Evolutionary conservation across 202 grass and related monocot species (phyloP).

Genomic region (Carex sylvatica): DNA sequence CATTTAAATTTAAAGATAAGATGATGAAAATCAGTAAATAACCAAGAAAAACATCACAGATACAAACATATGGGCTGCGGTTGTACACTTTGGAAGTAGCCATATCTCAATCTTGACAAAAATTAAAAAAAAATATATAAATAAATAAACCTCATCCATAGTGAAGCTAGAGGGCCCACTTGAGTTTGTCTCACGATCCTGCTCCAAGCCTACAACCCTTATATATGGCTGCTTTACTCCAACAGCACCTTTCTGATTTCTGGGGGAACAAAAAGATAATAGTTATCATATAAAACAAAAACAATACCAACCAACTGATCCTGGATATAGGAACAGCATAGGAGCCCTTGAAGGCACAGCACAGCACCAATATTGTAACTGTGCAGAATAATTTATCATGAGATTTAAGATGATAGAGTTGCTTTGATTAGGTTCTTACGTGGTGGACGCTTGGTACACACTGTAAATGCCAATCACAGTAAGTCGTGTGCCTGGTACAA

Average conservation of each 20-base stretch:
- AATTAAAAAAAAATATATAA: not conserved
- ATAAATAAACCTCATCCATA: constrained; percentile 63
- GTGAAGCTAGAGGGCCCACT: constrained; percentile 73
- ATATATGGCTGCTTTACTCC: constrained; percentile 98
- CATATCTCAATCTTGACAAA: not conserved
- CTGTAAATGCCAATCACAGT: constrained; percentile 96
- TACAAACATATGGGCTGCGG: not conserved
- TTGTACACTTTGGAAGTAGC: not conserved
- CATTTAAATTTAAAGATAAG: not conserved
- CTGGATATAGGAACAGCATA: not conserved
- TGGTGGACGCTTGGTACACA: constrained; percentile 73
- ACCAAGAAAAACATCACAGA: not conserved
- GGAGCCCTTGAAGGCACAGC: not conserved
- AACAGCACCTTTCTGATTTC: constrained; percentile 78
- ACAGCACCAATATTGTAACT: not conserved
- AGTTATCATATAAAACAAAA: not conserved
- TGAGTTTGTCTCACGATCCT: constrained; percentile 75
- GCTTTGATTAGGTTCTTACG: constrained; percentile 43
- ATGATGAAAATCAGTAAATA: not conserved
- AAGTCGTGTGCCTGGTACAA: constrained; percentile 87
- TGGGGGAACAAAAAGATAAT: constrained; percentile 6
- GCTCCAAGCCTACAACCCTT: constrained; percentile 90
- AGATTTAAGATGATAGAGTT: not conserved
- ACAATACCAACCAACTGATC: not conserved
- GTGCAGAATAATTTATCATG: not conserved